Evolutionary conservation across 2,329 filamentous ascomycete species (phyloP).

Genomic region (Paracoccidioides lutzii): DNA sequence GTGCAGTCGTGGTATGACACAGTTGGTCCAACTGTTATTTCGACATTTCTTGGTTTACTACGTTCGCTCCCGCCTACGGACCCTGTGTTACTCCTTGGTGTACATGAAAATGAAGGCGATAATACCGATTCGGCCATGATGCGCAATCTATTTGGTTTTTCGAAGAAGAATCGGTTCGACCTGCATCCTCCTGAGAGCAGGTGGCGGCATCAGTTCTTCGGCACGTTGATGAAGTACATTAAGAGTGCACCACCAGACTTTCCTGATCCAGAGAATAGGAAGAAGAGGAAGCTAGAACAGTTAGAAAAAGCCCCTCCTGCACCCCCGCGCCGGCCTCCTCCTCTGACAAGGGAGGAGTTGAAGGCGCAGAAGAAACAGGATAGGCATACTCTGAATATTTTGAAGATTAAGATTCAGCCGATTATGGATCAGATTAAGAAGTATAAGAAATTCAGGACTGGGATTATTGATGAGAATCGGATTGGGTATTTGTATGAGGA

Average conservation of each 20-base stretch:
- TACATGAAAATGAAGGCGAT: constrained; percentile 56
- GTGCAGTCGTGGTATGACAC: constrained; percentile 78
- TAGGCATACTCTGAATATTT: constrained; percentile 65
- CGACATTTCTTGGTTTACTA: constrained; percentile 72
- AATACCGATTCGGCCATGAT: constrained; percentile 48
- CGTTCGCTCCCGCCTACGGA: constrained; percentile 79
- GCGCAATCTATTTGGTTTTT: constrained; percentile 73
- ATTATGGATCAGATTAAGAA: constrained; percentile 97
- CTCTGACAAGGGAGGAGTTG: constrained; percentile 63
- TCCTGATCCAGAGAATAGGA: constrained; percentile 72
- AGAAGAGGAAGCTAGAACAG: constrained; percentile 68
- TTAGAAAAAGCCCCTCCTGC: constrained; percentile 63
- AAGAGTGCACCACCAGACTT: constrained; percentile 71
- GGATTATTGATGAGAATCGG: constrained; percentile 58
- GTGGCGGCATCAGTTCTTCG: constrained; percentile 67
- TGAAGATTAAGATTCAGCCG: constrained; percentile 82
- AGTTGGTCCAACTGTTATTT: constrained; percentile 50
- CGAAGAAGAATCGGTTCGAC: constrained; percentile 60
- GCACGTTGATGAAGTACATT: constrained; percentile 59
- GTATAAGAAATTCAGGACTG: constrained; percentile 76
- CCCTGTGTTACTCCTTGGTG: constrained; percentile 75
- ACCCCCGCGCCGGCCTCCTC: constrained; percentile 47
- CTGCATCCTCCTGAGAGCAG: constrained; percentile 52
- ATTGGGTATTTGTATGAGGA: constrained; percentile 79
- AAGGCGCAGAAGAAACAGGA: constrained; percentile 72